A percentile compares a stretch with the other conserved stretches of the same genome.
Conservation (phyloP, 73 alveolate genomes). For the Symbiodinium natans region DNA sequence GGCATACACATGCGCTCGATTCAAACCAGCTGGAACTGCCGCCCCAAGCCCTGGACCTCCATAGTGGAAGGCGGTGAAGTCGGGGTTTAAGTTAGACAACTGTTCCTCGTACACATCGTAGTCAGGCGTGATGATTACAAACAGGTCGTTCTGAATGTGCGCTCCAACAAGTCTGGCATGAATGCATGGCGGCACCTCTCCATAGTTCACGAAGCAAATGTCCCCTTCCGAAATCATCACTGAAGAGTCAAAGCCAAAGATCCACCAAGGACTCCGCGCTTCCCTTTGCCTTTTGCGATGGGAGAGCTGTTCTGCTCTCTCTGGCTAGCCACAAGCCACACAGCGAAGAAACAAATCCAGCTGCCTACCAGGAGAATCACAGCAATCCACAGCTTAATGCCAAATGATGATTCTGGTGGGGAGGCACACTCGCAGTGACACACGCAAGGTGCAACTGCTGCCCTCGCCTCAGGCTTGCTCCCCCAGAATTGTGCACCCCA, state of each 20-base stretch:
- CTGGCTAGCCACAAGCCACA: neutral
- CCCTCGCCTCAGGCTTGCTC: neutral
- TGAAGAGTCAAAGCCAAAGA: neutral
- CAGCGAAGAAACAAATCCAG: neutral
- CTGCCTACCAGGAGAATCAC: neutral
- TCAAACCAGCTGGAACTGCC: neutral
- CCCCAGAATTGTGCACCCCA: neutral
- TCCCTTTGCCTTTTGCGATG: constrained; percentile 6
- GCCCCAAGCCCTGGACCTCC: constrained; percentile 23
- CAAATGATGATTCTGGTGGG: neutral
- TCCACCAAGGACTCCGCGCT: constrained; percentile 24
- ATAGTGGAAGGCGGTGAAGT: neutral
- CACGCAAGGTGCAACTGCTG: neutral
- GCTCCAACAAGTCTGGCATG: constrained; percentile 34
- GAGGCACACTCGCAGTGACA: neutral
- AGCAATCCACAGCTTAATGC: neutral
- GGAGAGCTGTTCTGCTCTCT: neutral
- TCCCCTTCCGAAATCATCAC: constrained; percentile 35
- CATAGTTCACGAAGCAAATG: constrained; percentile 12
- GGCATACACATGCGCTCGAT: neutral
- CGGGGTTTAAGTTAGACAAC: neutral
- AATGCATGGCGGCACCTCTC: neutral
- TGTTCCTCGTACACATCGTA: constrained; percentile 21
- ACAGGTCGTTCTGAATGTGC: neutral
- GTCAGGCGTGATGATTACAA: constrained; percentile 13